Percentiles rank a stretch among this genome's conserved stretches.
Conservation (phyloP, 2,329 filamentous ascomycete genomes). For the Diaporthe velutina region DNA sequence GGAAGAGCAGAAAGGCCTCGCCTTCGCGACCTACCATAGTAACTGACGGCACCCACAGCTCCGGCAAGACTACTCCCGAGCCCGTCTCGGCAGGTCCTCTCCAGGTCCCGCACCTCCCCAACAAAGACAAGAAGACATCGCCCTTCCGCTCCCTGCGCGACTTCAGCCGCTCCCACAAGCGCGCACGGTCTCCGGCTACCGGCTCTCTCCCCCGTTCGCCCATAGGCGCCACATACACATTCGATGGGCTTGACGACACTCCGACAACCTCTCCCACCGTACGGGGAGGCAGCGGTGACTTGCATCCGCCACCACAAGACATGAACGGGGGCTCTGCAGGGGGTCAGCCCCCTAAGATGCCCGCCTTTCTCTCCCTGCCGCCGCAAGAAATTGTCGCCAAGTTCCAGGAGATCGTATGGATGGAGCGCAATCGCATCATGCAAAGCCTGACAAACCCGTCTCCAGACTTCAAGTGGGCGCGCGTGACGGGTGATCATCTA, state of each 20-base stretch:
- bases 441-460: slow-evolving; percentile 55
- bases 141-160: slow-evolving; percentile 59
- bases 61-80: slow-evolving; percentile 39
- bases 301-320: slow-evolving; percentile 11
- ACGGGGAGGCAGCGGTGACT: slow-evolving; percentile 30
- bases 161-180: slow-evolving; percentile 60
- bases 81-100: slow-evolving; percentile 33
- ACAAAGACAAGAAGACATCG: slow-evolving; percentile 43
- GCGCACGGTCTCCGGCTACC: slow-evolving; percentile 57
- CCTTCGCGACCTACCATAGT: slow-evolving; percentile 37
- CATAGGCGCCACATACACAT: slow-evolving; percentile 40
- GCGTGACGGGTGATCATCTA: slow-evolving; percentile 68
- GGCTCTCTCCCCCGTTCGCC: slow-evolving; percentile 43
- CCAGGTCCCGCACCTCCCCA: slow-evolving; percentile 36
- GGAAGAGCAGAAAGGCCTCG: slow-evolving; percentile 38
- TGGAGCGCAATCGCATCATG: slow-evolving; percentile 62
- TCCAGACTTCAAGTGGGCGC: slow-evolving; percentile 57
- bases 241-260: slow-evolving; percentile 48
- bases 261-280: slow-evolving; percentile 39
- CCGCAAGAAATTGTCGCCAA: slow-evolving; percentile 60
- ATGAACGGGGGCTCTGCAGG: slow-evolving; percentile 3
- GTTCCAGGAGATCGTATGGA: slow-evolving; percentile 67
- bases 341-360: slow-evolving; percentile 47
- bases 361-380: slow-evolving; percentile 55
- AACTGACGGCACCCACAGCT: slow-evolving; percentile 37